These are phyloP conservation scores for Sugiyamaella chiloensis DNA, from an alignment of 805 yeast genomes.

Conservation along the genomic window DNA sequence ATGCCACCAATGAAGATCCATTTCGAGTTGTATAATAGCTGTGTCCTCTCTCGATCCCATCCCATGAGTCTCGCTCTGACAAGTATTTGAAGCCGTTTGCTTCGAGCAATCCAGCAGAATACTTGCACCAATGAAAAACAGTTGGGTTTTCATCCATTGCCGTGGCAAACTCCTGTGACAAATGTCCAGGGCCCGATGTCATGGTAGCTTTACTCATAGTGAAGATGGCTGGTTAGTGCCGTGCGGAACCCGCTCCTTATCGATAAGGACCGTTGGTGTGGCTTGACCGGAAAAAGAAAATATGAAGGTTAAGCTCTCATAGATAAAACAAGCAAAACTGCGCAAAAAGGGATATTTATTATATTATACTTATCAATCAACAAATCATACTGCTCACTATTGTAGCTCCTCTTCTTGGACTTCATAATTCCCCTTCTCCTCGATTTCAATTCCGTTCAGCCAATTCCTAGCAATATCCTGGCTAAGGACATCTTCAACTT, in stretches of 20 bases:
- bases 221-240: no score
- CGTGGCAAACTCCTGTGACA: slow-evolving; percentile 38
- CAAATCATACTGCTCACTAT: no score
- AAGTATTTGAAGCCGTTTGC: slow-evolving; percentile 56
- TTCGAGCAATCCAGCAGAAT: slow-evolving; percentile 37
- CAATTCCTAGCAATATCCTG: neutral
- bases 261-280: no score
- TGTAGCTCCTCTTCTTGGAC: neutral
- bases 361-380: no score
- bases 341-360: no score
- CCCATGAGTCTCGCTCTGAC: slow-evolving; percentile 54
- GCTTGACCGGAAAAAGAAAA: no score
- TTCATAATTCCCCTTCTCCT: neutral
- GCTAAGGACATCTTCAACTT: neutral
- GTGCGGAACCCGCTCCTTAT: no score
- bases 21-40: slow-evolving; percentile 57
- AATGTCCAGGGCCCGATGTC: neutral
- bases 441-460: neutral
- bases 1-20: slow-evolving; percentile 67
- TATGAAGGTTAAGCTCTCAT: no score
- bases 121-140: slow-evolving; percentile 61
- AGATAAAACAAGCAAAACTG: no score
- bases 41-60: slow-evolving; percentile 23
- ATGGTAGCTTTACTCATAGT: neutral
- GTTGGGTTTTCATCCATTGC: slow-evolving; percentile 75